phyloP scores from a whole-genome alignment of 225 moss, liverwort and hornwort species.

The Pleurozium schreberi region DNA sequence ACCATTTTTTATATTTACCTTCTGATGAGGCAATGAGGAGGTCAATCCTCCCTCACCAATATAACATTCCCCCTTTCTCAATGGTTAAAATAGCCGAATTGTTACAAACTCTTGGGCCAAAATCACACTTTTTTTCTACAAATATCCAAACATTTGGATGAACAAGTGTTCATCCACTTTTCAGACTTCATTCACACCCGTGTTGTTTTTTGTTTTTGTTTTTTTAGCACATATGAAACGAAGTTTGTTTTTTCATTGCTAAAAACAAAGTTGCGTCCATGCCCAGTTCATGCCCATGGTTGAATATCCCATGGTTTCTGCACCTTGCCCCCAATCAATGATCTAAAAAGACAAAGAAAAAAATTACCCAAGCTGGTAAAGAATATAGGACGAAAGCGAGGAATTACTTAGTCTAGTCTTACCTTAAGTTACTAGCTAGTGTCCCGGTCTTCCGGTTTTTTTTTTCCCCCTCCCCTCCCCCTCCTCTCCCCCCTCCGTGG shows the following conservation, averaged over 20 bases:
- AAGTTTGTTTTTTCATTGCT: no score
- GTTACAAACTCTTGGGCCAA: rapidly evolving
- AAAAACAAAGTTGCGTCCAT: no score
- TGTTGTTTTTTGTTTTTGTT: no score
- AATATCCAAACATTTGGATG: not conserved
- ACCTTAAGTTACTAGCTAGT: no score
- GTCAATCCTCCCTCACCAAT: rapidly evolving
- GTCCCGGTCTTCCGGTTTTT: not conserved
- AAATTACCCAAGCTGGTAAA: not conserved
- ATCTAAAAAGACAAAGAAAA: not conserved
- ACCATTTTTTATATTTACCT: not conserved
- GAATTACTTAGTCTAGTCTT: no score
- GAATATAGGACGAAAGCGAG: not conserved
- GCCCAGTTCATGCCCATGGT: not conserved
- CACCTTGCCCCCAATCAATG: not conserved
- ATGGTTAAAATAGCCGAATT: not conserved
- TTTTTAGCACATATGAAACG: no score
- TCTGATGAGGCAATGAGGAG: rapidly evolving
- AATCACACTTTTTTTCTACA: no score
- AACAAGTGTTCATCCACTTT: no score
- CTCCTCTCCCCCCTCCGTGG: not conserved
- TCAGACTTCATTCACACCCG: not conserved
- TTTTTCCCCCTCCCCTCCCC: no score
- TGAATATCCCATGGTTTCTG: not conserved
- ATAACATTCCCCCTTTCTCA: no score